Evolutionary conservation across 2,329 filamentous ascomycete species (phyloP).

Genomic region (Penicillium sp.): DNA sequence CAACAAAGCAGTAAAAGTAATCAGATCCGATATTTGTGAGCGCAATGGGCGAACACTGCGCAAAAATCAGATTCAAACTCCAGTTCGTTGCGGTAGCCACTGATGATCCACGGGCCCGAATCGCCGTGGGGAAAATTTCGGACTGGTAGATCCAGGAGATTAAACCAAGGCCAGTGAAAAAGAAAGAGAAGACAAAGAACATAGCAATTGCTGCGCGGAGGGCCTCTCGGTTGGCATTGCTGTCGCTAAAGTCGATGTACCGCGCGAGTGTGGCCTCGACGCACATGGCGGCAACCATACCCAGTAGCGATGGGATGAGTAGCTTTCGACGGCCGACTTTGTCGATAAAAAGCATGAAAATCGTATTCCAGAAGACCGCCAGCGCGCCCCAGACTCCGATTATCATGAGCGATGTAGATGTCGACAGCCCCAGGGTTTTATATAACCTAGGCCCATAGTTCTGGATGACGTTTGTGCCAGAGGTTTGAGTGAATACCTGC

Average conservation of each 20-base stretch:
- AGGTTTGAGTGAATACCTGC: slow-evolving; percentile 48
- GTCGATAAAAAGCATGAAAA: slow-evolving; percentile 47
- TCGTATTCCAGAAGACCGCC: slow-evolving; percentile 47
- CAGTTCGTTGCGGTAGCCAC: slow-evolving; percentile 47
- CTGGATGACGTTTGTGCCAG: slow-evolving; percentile 47
- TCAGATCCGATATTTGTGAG: slow-evolving; percentile 43
- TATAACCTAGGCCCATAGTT: slow-evolving; percentile 46
- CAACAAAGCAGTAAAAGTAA: slow-evolving; percentile 50
- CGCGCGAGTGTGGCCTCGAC: slow-evolving; percentile 41
- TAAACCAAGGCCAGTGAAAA: slow-evolving; percentile 43
- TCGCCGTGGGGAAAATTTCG: slow-evolving; percentile 46
- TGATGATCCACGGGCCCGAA: slow-evolving; percentile 42
- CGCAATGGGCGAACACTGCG: slow-evolving; percentile 48
- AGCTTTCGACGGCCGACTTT: slow-evolving; percentile 48
- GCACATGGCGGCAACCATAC: slow-evolving; percentile 40
- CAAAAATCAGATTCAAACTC: slow-evolving; percentile 47
- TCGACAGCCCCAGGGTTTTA: slow-evolving; percentile 42
- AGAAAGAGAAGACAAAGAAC: slow-evolving; percentile 47
- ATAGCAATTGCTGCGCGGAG: slow-evolving; percentile 46
- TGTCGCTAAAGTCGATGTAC: slow-evolving; percentile 31
- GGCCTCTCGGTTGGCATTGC: slow-evolving; percentile 30
- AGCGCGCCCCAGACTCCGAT: slow-evolving; percentile 51
- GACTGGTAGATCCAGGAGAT: slow-evolving; percentile 48
- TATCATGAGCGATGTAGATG: slow-evolving; percentile 47
- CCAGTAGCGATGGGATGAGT: slow-evolving; percentile 44